These are phyloP conservation scores for Cupressus sempervirens DNA, from an alignment of 75 land plant genomes.

Conservation along the genomic window DNA sequence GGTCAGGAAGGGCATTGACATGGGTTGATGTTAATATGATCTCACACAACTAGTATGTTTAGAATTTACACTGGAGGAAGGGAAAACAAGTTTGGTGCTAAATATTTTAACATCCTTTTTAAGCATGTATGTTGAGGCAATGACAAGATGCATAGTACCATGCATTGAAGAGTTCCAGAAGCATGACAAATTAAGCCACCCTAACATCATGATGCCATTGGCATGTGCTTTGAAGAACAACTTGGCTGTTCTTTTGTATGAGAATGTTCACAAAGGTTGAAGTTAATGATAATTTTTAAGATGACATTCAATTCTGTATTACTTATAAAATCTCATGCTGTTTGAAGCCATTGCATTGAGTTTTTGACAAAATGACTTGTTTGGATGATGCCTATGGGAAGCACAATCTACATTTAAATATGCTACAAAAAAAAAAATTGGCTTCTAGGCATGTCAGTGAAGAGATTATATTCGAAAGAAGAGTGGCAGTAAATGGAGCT, in stretches of 20 bases:
- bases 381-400: neutral
- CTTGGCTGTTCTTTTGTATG: too few species aligned
- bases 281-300: neutral
- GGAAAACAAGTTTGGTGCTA: conserved; percentile 18
- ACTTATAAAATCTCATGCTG: neutral
- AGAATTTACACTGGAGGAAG: conserved; percentile 13
- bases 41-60: too few species aligned
- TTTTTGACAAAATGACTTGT: neutral
- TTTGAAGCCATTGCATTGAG: neutral
- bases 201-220: too few species aligned
- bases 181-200: too few species aligned
- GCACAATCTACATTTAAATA: neutral
- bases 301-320: neutral
- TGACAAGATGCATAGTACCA: conserved; percentile 38
- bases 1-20: too few species aligned
- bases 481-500: conserved; percentile 87
- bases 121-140: conserved; percentile 23
- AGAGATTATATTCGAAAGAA: conserved; percentile 84
- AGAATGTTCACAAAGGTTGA: too few species aligned
- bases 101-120: conserved; percentile 36
- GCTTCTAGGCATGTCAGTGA: conserved; percentile 91
- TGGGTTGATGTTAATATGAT: too few species aligned
- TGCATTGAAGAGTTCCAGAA: too few species aligned
- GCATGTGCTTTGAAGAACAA: too few species aligned
- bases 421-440: conserved; percentile 30